Evolutionary conservation across 2,329 filamentous ascomycete species (phyloP), one percentile per base, ranked within the genome.

Genomic region (Cladosporium sp.): DNA sequence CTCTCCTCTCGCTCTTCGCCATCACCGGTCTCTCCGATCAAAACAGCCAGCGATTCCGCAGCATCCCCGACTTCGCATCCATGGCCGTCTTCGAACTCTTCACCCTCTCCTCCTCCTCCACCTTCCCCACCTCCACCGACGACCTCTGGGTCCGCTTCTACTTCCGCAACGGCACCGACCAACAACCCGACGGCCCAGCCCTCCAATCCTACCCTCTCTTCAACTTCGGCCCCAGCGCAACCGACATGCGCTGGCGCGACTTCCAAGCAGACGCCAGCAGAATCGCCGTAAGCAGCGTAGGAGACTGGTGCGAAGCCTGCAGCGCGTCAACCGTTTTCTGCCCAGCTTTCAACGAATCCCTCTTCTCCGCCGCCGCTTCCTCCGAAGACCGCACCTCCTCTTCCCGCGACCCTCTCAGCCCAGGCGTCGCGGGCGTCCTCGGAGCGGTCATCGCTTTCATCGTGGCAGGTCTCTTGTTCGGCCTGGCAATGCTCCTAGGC

Each of bases 61-160:
- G 73, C 19, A 65, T 78, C 3, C 76, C 77, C 0, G 64, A 68
- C 12, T 72, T 65, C 29, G 78, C 73, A 3, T 71, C 74, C 6
- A 74, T 73, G 3, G 67, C 77, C 42, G 66, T 75, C 6, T 75
- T 80, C 47, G 78, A 81, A 57, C 67, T 81, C 9, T 78, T 72
- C 61, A 74, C 71, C 50, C 18, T 30, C 27, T 45, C 51, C 2
- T 12, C 43, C 8, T 39, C 50, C 18, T 29, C 43, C 7, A 50
- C 51, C 33, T 77, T 74, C 49, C 73, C 74, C 0, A 43, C 54
- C 12, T 41, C 41, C 6, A 58, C 59, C 0, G 61, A 67, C 3
- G 69, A 80, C 18, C 69, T 83, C 35, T 78, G 67, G 62, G 74
- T 83, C 25, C 72, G 77, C 16, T 80, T 83, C 60, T 67, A 74